Evolutionary conservation across 805 yeast genomes (phyloP), one percentile per base, ranked within the genome.

Genomic region (Saccharomycopsis oosterbeekiorum): DNA sequence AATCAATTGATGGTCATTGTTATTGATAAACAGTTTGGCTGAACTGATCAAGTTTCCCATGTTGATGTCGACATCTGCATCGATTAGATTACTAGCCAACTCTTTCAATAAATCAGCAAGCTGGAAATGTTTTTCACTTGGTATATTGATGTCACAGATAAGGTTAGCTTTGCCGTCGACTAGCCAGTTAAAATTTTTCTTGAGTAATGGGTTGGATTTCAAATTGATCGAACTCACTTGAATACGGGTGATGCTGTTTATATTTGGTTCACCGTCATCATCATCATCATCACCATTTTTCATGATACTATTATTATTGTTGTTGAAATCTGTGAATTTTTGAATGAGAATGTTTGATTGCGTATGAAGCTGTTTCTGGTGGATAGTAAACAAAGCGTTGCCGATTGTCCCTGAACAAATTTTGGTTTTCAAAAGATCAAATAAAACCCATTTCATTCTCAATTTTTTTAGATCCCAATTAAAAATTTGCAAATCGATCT

Each of bases 381-480:
- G 94, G 24, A 88, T 78, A 0, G 91, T 86, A 72, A 88, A 87
- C 70, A 88, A 75, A 1, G 94, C 83, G 59, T 86, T 86, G 68
- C 87, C 86, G 15, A 88, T 76, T 0, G 92, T 82, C 0, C 96
- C 96, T 17, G 88, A 83, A 40, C 86, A 83, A 57, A 85, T 83
- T 61, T 78, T 78, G 15, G 91, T 89, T 68, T 84, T 84, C 72
- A 88, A 79, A 60, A 88, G 78, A 70, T 88, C 94, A 60, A 84
- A 73, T 53, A 85, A 72, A 37, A 84, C 66, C 76, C 86, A 79
- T 60, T 80, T 77, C 11, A 84, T 78, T 53, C 89, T 74, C 43
- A 88, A 69, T 63, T 77, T 80, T 9, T 87, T 85, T 62, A 88
- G 68, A 59, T 85, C 87, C 70, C 90, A 78, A 66, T 83, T 84